Evolutionary conservation across 768 basidiomycete genomes (phyloP), one percentile per base, ranked within the genome.

Genomic region (Leccinum pellstonianum): DNA sequence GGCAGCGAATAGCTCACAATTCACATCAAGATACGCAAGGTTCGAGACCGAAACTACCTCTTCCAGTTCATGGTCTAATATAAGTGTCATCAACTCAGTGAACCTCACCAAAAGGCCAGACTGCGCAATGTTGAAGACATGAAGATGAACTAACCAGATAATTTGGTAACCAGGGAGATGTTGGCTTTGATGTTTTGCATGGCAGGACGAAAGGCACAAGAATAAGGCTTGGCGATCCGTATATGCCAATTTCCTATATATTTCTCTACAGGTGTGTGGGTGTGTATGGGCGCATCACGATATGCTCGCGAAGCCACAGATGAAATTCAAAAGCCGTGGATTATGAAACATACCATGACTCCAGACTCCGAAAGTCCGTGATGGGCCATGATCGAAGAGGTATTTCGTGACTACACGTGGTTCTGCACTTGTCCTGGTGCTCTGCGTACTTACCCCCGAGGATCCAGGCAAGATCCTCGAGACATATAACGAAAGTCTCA

Each of bases 1-100:
- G 29, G n/a, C 12, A 4, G 15, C 29, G n/a, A 14, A 54, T 41
- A 11, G 17, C 58, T 59, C 29, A 59, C 54, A 59, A 3, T 10
- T 31, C 8, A 38, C 58, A n/a, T 41, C 17, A 2, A 29, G 37
- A 21, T 59, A 56, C 10, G 58, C 58, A 31, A 29, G 27, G 17
- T 56, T 31, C 3, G 54, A 49, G 11, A 57, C 11, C 4, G 37
- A 50, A 5, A 12, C 5, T 3, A 46, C 37, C 8, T 56, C 54
- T 25, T 59, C 54, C 17, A 59, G 19, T 7, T 59, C 37, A 33
- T 29, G 35, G 19, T 56, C 58, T 59, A n/a, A n/a, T n/a, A n/a
- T n/a, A 7, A 35, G 29, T 15, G 21, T 23, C 15, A 3, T 55
- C 31, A 38, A 7, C n/a, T 43, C 12, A 43, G 41, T 43, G 41